These are phyloP conservation scores for Cryptosporidium xiaoi DNA, from an alignment of 169 alveolate species.

Conservation along the genomic window DNA sequence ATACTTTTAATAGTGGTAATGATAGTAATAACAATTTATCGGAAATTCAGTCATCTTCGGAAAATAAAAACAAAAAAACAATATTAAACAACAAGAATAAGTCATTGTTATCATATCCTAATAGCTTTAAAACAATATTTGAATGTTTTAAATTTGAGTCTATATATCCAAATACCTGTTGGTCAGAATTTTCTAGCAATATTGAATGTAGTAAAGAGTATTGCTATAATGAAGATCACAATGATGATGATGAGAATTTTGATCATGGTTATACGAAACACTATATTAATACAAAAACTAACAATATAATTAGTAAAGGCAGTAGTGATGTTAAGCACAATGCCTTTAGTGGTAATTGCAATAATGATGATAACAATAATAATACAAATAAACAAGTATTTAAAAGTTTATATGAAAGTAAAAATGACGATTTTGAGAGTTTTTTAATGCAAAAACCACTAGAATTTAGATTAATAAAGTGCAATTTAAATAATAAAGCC, in stretches of 20 bases:
- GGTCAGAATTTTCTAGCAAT: slow-evolving; percentile 27
- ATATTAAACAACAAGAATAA: slow-evolving; percentile 7
- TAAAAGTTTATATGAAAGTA: not conserved
- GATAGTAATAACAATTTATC: not conserved
- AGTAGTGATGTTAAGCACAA: not conserved
- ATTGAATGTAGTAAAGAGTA: not conserved
- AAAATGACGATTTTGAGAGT: slow-evolving; percentile 34
- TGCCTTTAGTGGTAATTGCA: not conserved
- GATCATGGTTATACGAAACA: too few relatives aligned
- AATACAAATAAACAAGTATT: not conserved
- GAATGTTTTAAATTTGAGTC: slow-evolving; percentile 68
- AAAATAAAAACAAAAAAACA: not conserved
- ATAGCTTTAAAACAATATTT: slow-evolving; percentile 50
- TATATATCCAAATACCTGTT: slow-evolving; percentile 58
- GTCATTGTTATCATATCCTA: slow-evolving; percentile 41
- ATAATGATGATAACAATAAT: not conserved
- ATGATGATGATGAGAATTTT: not conserved
- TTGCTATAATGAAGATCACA: slow-evolving; percentile 2
- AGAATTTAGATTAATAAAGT: slow-evolving; percentile 18
- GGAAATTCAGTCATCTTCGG: not conserved
- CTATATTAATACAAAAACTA: not conserved
- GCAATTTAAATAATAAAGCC: not conserved
- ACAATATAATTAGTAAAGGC: not conserved
- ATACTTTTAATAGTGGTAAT: not conserved
- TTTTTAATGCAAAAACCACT: slow-evolving; percentile 42